These are phyloP conservation scores for Podaxis sp. DNA, from an alignment of 768 basidiomycete genomes.

Conservation along the genomic window DNA sequence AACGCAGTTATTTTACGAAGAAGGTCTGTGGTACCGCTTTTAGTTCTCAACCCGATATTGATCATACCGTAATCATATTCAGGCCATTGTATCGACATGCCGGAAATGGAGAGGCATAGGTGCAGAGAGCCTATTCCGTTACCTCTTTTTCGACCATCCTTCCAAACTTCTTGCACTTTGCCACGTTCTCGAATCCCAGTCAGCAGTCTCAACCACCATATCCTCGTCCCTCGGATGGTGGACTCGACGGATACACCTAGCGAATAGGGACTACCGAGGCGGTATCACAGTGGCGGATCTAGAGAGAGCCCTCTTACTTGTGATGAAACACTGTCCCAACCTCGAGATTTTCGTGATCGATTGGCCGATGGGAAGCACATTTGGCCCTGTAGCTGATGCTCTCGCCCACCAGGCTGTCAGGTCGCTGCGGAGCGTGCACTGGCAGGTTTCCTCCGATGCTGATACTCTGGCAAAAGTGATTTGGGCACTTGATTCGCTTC, in stretches of 20 bases:
- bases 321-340: constrained; percentile 66
- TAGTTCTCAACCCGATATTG: background rate
- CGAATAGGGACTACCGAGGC: constrained; percentile 25
- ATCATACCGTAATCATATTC: background rate
- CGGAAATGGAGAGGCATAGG: constrained; percentile 58
- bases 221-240: constrained; percentile 62
- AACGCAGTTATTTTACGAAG: constrained; percentile 59
- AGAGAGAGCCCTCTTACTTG: constrained; percentile 49
- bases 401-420: constrained; percentile 47
- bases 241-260: constrained; percentile 59
- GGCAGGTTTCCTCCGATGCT: constrained; percentile 44
- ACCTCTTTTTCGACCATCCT: constrained; percentile 63
- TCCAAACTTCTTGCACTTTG: constrained; percentile 48
- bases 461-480: constrained; percentile 61
- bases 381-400: constrained; percentile 62
- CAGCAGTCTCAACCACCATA: constrained; percentile 28
- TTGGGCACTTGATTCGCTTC: constrained; percentile 64
- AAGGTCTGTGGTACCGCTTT: constrained; percentile 41
- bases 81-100: constrained; percentile 71
- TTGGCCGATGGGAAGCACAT: constrained; percentile 54
- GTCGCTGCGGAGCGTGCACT: constrained; percentile 56
- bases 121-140: constrained; percentile 64
- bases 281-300: constrained; percentile 42
- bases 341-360: constrained; percentile 71
- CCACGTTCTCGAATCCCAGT: constrained; percentile 43